Evolutionary conservation across 2,329 filamentous ascomycete species (phyloP).

Genomic region (Aspergillus sp.): DNA sequence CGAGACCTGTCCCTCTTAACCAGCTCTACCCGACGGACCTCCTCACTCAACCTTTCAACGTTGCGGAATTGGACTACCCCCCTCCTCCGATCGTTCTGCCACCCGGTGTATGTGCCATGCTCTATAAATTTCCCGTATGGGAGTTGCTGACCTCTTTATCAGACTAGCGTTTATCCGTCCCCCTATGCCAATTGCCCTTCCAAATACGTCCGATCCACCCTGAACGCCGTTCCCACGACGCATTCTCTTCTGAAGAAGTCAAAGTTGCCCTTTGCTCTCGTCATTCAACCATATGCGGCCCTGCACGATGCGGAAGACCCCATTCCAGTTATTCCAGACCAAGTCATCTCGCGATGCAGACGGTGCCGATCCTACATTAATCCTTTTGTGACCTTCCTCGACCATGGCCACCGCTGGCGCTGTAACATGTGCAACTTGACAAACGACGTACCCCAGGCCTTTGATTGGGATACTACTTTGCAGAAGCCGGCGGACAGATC

Average conservation of each 20-base stretch:
- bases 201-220: constrained; percentile 90
- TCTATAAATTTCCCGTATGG: background rate
- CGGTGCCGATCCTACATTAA: constrained; percentile 97
- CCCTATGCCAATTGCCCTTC: constrained; percentile 85
- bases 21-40: constrained; percentile 90
- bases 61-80: constrained; percentile 83
- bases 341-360: constrained; percentile 93
- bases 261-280: constrained; percentile 86
- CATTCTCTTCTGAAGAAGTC: constrained; percentile 94
- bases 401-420: constrained; percentile 95
- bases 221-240: constrained; percentile 90
- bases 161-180: constrained; percentile 89
- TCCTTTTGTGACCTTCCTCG: constrained; percentile 91
- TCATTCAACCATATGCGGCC: constrained; percentile 92
- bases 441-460: constrained; percentile 98
- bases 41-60: constrained; percentile 88
- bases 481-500: constrained; percentile 91
- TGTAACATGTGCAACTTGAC: constrained; percentile 99
- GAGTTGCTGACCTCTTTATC: constrained; percentile 35
- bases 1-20: constrained; percentile 61
- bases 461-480: constrained; percentile 92
- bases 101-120: constrained; percentile 67
- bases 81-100: constrained; percentile 89
- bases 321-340: constrained; percentile 88
- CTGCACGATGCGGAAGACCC: constrained; percentile 90